Evolutionary conservation across 257 asterid genomes (phyloP), one percentile per base, ranked within the genome.

Genomic region (Knoxia roxburghii): DNA sequence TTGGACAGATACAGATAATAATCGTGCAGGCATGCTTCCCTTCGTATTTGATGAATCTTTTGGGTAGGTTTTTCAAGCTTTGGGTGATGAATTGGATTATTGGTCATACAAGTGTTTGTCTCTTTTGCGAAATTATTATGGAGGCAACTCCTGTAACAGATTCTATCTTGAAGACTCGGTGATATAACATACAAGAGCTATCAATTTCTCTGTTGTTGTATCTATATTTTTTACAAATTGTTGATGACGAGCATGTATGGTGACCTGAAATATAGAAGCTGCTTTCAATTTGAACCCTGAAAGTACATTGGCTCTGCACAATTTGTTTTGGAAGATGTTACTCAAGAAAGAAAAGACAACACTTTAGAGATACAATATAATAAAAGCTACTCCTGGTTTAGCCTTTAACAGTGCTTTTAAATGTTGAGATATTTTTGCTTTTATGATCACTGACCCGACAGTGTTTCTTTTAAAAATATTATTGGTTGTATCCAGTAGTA

Each of bases 21-120:
- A 86, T 72, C 99, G 97, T 9, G 63, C 97, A 61, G 99, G 99
- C 81, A 90, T 94, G 97, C 96, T 94, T 75, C 99, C 99, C n/a
- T 90, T 94, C 65, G 99, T 94, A 68, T 94, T 94, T 81, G 89
- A 90, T 77, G 96, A 90, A 74, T 83, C 99, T 26, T 94, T 94
- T 76, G 96, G 99, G 99, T 94, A 80, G 62, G 91, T 54, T 75
- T 32, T 62, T 70, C 54, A 27, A n/a, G 56, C 57, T 48, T 13
- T 49, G 2, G 12, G 5, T n/a, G 51, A 62, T 67, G 23, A 29
- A 40, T 49, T 37, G 6, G 45, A 55, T 67, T 41, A 67, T 58
- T 6, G 27, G 33, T 54, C 63, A 35, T 15, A 29, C 15, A 12
- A 26, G 50, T 17, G 0, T 26, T 61, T 57, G 48, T 40, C 7